Evolutionary conservation across 2,329 filamentous ascomycete species (phyloP), one percentile per base, ranked within the genome.

Genomic region (Pseudogymnoascus sp.): DNA sequence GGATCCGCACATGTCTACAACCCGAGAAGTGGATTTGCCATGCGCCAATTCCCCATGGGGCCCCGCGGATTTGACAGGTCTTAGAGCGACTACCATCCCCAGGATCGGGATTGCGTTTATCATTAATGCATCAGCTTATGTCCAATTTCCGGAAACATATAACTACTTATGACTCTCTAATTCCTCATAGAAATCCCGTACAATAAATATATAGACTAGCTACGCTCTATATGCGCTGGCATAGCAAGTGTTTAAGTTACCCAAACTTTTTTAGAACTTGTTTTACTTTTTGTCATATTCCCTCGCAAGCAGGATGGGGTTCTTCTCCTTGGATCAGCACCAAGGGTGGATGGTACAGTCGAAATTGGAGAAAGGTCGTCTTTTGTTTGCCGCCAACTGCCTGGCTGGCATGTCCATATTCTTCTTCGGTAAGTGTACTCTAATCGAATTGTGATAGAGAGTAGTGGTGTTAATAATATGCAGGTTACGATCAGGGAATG

Each of bases 321-420:
- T 43, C 16, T 43, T 43, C 9, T 11, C 40, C 18, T 43, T 43
- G 18, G 9, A 43, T 6, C 40, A 43, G 40, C 16, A 21, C 40
- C 16, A 21, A 43, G 9, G 18, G 18, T 43, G 40, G 40, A 43
- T 43, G 40, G 40, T 21, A 12, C 40, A 43, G 5, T 43, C 40
- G 9, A 43, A 43, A 43, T 43, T 43, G 7, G 12, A 18, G 21
- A 86, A 86, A 75, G 73, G 77, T 14, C 72, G 74, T 38, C 78
- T 87, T 65, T 79, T 87, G 63, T 78, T 85, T 63, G 81, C 82
- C 36, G 82, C 88, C 73, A 88, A 88, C 71, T 80, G 79, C 59
- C 76, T 88, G 12, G 86, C 86, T 0, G 85, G 79, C 1, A 72
- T 89, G n/a, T 87, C 84, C 11, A 89, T 88, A 66, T 85, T 88